Conservation (phyloP, 1,284 basidiomycete genomes). For the Lentinula novae-zelandiae region DNA sequence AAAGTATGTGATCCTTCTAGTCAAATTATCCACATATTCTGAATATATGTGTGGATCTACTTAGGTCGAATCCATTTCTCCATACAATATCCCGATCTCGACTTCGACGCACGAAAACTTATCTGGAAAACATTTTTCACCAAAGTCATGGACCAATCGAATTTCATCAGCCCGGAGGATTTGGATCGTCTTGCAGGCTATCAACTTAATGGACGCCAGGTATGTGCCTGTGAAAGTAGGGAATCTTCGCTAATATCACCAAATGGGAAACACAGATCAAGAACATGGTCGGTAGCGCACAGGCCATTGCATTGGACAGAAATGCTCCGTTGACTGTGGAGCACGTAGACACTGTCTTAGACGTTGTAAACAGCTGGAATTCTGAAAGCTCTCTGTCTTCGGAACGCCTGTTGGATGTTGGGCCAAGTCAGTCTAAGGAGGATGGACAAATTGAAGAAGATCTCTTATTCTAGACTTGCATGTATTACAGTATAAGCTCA, state of each 20-base stretch:
- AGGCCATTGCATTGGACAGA: constrained; percentile 16
- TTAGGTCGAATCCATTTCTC: constrained; percentile 6
- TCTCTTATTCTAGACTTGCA: too few relatives aligned
- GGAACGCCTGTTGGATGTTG: background rate
- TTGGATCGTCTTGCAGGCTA: constrained; percentile 15
- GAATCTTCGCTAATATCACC: background rate
- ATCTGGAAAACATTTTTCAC: constrained; percentile 26
- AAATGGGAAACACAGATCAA: constrained; percentile 14
- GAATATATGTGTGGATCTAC: background rate
- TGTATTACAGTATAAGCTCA: too few relatives aligned
- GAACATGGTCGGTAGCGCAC: constrained; percentile 19
- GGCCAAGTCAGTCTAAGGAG: background rate
- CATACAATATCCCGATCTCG: constrained; percentile 26
- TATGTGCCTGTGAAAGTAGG: background rate
- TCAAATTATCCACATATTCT: background rate
- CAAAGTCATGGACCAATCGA: constrained; percentile 5
- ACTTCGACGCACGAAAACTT: constrained; percentile 16
- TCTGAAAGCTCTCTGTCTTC: background rate
- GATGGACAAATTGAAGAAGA: too few relatives aligned
- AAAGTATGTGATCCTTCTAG: constrained; percentile 20
- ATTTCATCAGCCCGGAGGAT: constrained; percentile 6
- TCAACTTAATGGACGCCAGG: constrained; percentile 18
- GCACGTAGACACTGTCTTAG: constrained; percentile 18
- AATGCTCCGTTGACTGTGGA: constrained; percentile 13
- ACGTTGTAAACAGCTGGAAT: constrained; percentile 18